phyloP scores from a whole-genome alignment of 257 asterid species.

The Solanum virginianum region DNA sequence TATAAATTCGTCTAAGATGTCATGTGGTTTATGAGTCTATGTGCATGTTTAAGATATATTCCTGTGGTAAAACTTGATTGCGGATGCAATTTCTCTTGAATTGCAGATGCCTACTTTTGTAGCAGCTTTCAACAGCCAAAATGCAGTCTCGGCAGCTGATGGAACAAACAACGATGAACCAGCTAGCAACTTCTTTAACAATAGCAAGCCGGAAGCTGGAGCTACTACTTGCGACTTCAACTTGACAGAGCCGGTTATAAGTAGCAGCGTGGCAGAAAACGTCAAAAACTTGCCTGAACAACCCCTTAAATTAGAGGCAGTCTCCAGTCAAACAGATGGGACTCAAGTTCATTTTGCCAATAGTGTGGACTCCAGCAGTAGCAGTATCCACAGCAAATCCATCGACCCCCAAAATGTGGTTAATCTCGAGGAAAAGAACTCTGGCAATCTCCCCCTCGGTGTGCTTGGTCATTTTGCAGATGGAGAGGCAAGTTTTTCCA shows the following conservation, averaged over 20 bases:
- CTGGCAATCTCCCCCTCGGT: not conserved
- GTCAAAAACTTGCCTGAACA: not conserved
- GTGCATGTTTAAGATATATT: not conserved
- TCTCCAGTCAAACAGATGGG: not conserved
- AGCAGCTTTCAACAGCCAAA: not conserved
- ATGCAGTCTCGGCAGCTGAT: not conserved
- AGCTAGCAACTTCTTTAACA: constrained; percentile 9
- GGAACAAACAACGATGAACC: constrained; percentile 1
- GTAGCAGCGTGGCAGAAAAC: not conserved
- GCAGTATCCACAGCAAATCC: constrained; percentile 5
- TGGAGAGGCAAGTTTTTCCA: constrained; percentile 47
- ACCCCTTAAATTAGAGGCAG: not conserved
- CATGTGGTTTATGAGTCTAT: not conserved
- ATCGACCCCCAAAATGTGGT: not conserved
- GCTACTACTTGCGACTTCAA: constrained; percentile 36
- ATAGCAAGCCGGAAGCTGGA: constrained; percentile 33
- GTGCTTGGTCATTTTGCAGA: constrained; percentile 6
- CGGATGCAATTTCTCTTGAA: not conserved
- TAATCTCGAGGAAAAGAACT: not conserved
- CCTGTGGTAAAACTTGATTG: not conserved
- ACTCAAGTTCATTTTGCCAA: not conserved
- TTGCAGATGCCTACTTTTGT: not conserved
- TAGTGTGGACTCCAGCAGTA: not conserved
- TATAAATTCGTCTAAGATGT: not conserved
- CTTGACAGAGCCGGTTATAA: constrained; percentile 7